Evolutionary conservation across 768 basidiomycete species (phyloP), one percentile per base, ranked within the genome.

Genomic region (Lyophyllum semitale): DNA sequence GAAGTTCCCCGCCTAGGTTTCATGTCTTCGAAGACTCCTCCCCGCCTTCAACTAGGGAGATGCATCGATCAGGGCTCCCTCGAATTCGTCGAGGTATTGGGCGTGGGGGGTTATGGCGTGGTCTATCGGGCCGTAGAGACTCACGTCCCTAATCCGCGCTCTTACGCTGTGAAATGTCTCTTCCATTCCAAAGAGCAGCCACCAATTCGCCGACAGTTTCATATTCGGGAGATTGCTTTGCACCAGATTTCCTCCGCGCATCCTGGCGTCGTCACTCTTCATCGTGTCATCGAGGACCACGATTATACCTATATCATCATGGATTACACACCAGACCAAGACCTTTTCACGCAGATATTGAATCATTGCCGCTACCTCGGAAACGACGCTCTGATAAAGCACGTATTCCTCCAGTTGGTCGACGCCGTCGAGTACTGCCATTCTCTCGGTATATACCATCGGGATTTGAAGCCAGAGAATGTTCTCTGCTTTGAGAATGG

Each of bases 381-480:
- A 26, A 80, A 93, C 63, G 88, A 94, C 70, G 73, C 75, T 22
- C 81, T 96, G 54, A 95, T 98, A 75, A 91, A 87, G 66, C 81
- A 85, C 58, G 88, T 96, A 60, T 98, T 98, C 75, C 77, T 94
- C 53, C 96, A 99, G 71, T 83, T 99, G 61, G 78, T 98, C 62
- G 93, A 96, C 64, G 92, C 93, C 6, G 90, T 98, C 66, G 89
- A 93, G 63, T 90, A 95, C 71, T 95, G 93, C 71, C 96, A 99
- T 71, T 83, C 83, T 18, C 77, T 91, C 45, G 92, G 92, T 42
- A 93, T 99, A 65, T 96, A 91, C 75, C 96, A 98, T 70, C 91
- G 96, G 42, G 96, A 98, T 70, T 76, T 99, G 66, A 99, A 98
- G 78, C 96, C 96, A 4, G 96, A 99, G 76, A 97, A 93, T 69